Base-by-base conservation (phyloP, 352 stramenopile species). In the Phytophthora quininea region DNA sequence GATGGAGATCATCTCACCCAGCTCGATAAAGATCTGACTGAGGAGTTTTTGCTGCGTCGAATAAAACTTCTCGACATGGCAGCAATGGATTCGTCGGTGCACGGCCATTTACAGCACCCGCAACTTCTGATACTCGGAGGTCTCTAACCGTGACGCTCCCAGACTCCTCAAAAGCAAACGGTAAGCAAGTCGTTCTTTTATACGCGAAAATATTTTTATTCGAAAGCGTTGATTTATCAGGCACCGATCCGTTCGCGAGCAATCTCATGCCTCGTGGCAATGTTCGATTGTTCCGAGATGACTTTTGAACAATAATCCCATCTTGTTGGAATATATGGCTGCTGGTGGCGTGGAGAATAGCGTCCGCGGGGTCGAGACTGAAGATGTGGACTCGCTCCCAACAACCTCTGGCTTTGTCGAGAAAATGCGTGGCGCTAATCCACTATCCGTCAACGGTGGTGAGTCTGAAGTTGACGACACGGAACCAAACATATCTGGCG, bases 301-400 rank as follows among this genome's bases (percentile, higher is more conserved):
- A 95, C 42, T 95, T 92, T 66, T 95, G 51, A 95, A 95, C 59
- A 95, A 89, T 61, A 79, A 93, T 51, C 75, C 87, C 1, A 95
- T 95, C 49, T 42, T 95, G 51, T 69, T 95, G 32, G 87, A 93
- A 62, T 95, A 95, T 66, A 73, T 95, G 42, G 84, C 76, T 8
- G 59, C 71, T 33, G 67, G 79, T 0, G 62, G 70, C 14, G 27
- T 54, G 5, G 46, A 65, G 10, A 49, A 58, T 11, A 7, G 10
- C 40, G 43, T 57, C 32, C 19, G 19, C 19, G 19, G 19, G 19
- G 19, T 24, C 19, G 19, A 24, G 19, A 24, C 19, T 10, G 35
- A 19, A 10, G 56, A 71, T 12, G 51, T 55, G 5, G 43, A 56
- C n/a, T 2, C 2, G 15, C 27, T 19, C 51, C 31, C 38, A 58